Conservation (phyloP, 1,139 yeast genomes). For the Magnusiomyces magnusii region DNA sequence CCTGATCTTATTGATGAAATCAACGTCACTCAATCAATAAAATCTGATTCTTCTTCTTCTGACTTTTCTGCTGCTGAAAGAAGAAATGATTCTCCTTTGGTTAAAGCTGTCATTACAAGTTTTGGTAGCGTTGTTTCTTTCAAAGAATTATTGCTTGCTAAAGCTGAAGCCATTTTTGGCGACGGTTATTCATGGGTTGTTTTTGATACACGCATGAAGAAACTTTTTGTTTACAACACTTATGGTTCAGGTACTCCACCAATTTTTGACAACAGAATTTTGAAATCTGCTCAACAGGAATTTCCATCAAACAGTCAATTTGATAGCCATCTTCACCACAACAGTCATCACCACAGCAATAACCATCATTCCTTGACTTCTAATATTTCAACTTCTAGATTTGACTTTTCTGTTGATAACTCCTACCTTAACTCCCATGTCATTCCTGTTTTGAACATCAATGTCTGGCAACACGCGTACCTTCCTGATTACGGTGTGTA, state of each 20-base stretch:
- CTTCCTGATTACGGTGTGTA: slow-evolving; percentile 76
- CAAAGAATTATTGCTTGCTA: slow-evolving; percentile 47
- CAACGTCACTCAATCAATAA: slow-evolving; percentile 8
- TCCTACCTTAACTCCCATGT: slow-evolving; percentile 7
- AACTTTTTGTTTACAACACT: slow-evolving; percentile 55
- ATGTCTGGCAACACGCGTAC: slow-evolving; percentile 84
- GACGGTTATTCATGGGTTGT: slow-evolving; percentile 90
- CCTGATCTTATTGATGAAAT: slow-evolving; percentile 4
- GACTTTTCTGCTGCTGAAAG: slow-evolving; percentile 7
- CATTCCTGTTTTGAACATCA: slow-evolving; percentile 69
- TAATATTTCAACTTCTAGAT: background rate
- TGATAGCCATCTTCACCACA: too few relatives aligned
- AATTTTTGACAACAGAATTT: slow-evolving; percentile 39
- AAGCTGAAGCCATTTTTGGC: slow-evolving; percentile 56
- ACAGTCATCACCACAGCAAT: too few relatives aligned
- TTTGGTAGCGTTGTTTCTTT: slow-evolving; percentile 44
- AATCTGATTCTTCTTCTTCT: slow-evolving; percentile 21
- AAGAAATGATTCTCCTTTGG: slow-evolving; percentile 14
- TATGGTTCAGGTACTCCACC: slow-evolving; percentile 88
- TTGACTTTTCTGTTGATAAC: background rate
- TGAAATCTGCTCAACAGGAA: background rate
- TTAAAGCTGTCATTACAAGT: slow-evolving; percentile 26
- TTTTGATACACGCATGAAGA: slow-evolving; percentile 43
- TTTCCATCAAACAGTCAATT: too few relatives aligned
- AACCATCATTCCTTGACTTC: too few relatives aligned